These are phyloP conservation scores for Melastoma candidum DNA, from an alignment of 441 rosid genomes.

Conservation along the genomic window DNA sequence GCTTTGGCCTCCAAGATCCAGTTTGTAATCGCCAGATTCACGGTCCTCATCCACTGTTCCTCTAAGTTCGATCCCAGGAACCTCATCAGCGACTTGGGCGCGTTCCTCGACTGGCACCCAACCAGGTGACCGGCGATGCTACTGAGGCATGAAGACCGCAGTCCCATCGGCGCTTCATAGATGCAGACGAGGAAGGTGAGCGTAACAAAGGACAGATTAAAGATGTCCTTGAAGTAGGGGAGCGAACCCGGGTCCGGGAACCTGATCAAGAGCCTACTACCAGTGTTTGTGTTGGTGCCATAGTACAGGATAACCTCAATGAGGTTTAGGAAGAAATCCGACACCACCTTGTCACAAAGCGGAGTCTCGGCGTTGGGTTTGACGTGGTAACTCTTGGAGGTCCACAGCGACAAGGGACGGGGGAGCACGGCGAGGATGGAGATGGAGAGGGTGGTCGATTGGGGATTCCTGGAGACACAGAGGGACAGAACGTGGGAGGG, in stretches of 20 bases:
- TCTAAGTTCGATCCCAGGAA: constrained; percentile 67
- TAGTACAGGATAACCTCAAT: constrained; percentile 51
- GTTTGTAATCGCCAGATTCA: constrained; percentile 73
- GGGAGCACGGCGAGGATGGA: constrained; percentile 43
- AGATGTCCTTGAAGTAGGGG: constrained; percentile 37
- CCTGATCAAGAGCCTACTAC: constrained; percentile 15
- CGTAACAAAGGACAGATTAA: constrained; percentile 56
- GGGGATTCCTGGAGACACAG: constrained; percentile 25
- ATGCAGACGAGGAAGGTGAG: constrained; percentile 53
- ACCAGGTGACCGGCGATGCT: constrained; percentile 44
- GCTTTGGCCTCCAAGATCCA: constrained; percentile 55
- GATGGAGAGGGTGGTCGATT: constrained; percentile 31
- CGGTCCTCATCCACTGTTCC: constrained; percentile 80
- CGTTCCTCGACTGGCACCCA: constrained; percentile 29
- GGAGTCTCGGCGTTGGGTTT: constrained; percentile 26
- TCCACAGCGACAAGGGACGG: constrained; percentile 49
- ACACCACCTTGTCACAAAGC: constrained; percentile 29
- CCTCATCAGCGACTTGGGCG: constrained; percentile 53
- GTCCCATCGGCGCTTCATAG: constrained; percentile 67
- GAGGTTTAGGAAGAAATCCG: constrained; percentile 35
- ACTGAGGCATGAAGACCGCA: constrained; percentile 43
- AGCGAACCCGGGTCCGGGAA: constrained; percentile 27
- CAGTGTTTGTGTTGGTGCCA: constrained; percentile 25
- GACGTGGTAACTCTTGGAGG: constrained; percentile 44
- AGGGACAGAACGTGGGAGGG: constrained; percentile 38